Evolutionary conservation across 2,329 filamentous ascomycete genomes (phyloP).

Genomic region (Ciborinia camelliae): DNA sequence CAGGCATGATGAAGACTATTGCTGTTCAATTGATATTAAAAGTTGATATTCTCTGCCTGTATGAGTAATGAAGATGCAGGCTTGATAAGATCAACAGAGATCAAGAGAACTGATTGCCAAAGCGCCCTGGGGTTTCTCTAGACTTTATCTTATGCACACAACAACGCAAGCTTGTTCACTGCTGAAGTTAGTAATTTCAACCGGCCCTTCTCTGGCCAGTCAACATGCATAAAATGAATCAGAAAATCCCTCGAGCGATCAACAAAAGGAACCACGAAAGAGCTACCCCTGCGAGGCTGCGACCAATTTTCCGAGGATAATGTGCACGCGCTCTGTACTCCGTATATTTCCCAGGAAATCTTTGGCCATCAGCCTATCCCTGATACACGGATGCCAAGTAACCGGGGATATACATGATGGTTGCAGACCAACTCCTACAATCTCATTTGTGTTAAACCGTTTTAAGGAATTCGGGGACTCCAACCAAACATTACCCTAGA

Average conservation of each 20-base stretch:
- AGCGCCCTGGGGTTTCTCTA: not conserved
- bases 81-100: slow-evolving; percentile 9
- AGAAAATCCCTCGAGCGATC: not conserved
- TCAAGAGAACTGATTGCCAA: not conserved
- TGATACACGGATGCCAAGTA: not conserved
- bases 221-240: slow-evolving; percentile 1
- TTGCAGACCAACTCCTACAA: not conserved
- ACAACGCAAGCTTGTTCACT: not conserved
- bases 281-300: slow-evolving; percentile 2
- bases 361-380: not conserved
- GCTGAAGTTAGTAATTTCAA: not conserved
- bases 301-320: not conserved
- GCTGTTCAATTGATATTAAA: slow-evolving; percentile 7
- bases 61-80: not conserved
- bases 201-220: slow-evolving; percentile 15
- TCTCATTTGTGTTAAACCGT: not conserved
- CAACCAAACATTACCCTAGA: not conserved
- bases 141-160: slow-evolving; percentile 14
- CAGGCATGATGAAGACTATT: slow-evolving; percentile 17
- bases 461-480: not conserved
- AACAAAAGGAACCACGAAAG: slow-evolving; percentile 5
- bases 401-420: slow-evolving; percentile 1
- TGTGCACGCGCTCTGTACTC: slow-evolving; percentile 17
- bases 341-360: slow-evolving; percentile 8
- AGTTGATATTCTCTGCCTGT: slow-evolving; percentile 3